Conservation (phyloP, 495 filamentous ascomycete species). For the Daldinia bambusicola region DNA sequence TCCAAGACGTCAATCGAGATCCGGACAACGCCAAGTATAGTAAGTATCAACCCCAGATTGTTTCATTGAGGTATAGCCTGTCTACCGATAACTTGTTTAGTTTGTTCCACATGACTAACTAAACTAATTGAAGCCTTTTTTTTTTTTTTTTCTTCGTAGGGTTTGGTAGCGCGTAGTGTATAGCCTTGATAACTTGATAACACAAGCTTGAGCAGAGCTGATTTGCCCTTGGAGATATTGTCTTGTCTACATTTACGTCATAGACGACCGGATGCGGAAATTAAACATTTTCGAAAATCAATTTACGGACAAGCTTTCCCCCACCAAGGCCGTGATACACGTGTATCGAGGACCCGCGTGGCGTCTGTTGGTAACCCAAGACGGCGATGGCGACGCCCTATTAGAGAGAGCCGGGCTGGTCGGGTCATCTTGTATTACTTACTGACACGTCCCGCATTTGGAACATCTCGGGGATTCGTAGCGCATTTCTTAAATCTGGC, state of each 20-base stretch:
- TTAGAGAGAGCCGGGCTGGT: not conserved
- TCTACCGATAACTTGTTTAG: slow-evolving; percentile 35
- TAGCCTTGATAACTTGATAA: slow-evolving; percentile 14
- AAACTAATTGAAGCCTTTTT: slow-evolving; percentile 8
- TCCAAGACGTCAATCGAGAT: slow-evolving; percentile 32
- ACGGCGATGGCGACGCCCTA: slow-evolving; percentile 11
- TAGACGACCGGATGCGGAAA: slow-evolving; percentile 42
- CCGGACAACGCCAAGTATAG: slow-evolving; percentile 10
- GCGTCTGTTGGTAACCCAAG: slow-evolving; percentile 5
- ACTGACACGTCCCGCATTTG: not conserved
- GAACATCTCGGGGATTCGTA: not conserved
- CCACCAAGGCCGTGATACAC: slow-evolving; percentile 14
- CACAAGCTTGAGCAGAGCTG: not conserved
- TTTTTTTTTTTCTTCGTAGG: not conserved
- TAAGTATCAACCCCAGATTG: slow-evolving; percentile 26
- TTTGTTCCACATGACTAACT: slow-evolving; percentile 20
- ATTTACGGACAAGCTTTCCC: slow-evolving; percentile 8
- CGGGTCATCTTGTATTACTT: slow-evolving; percentile 3
- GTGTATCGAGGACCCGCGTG: slow-evolving; percentile 23
- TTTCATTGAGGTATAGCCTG: slow-evolving; percentile 10
- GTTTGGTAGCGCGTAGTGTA: not conserved
- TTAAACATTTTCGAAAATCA: slow-evolving; percentile 10
- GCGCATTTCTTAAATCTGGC: too few species aligned
- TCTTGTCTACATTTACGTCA: slow-evolving; percentile 35
- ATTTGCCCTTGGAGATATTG: slow-evolving; percentile 4